Evolutionary conservation across 192 early-diverging fungal genomes (phyloP), one percentile per base, ranked within the genome.

Genomic region (Obelidium mucronatum): DNA sequence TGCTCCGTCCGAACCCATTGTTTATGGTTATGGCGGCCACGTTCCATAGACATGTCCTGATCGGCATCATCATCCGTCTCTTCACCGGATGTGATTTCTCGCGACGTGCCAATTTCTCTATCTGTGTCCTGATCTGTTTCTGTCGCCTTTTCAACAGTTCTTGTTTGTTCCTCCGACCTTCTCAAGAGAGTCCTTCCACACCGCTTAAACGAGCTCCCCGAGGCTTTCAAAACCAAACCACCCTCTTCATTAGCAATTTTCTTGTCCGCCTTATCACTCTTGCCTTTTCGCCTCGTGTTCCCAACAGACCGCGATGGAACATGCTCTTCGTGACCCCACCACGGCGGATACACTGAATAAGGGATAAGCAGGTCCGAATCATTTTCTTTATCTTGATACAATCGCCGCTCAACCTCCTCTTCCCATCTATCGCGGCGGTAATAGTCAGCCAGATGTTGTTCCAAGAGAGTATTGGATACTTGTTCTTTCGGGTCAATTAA

Each of bases 311-410:
- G 8, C 11, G 73, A 74, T 24, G 73, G 73, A 44, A 64, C 35
- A 31, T 74, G 73, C 34, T 74, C 73, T 33, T 63, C 59, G 2
- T 74, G 73, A 1, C 73, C 73, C 73, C 73, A 74, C 73, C 73
- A 74, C 13, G 30, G 3, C 40, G 73, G 73, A 63, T 74, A 74
- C 28, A 74, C 60, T 3, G 36, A 48, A 34, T 68, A 68, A 3
- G 36, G 30, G 24, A 26, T 11, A 30, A 5, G 31, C 31, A 24
- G 1, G 17, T 64, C 61, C 8, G 28, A 5, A 22, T 28, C 30
- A 22, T 58, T 26, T n/a, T n/a, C n/a, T n/a, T n/a, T n/a, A n/a
- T n/a, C n/a, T n/a, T n/a, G n/a, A n/a, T n/a, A n/a, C n/a, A n/a
- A n/a, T n/a, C n/a, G n/a, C n/a, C n/a, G n/a, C n/a, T n/a, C n/a